phyloP scores from a whole-genome alignment of 768 basidiomycete genomes.

The Mycena latifolia region DNA sequence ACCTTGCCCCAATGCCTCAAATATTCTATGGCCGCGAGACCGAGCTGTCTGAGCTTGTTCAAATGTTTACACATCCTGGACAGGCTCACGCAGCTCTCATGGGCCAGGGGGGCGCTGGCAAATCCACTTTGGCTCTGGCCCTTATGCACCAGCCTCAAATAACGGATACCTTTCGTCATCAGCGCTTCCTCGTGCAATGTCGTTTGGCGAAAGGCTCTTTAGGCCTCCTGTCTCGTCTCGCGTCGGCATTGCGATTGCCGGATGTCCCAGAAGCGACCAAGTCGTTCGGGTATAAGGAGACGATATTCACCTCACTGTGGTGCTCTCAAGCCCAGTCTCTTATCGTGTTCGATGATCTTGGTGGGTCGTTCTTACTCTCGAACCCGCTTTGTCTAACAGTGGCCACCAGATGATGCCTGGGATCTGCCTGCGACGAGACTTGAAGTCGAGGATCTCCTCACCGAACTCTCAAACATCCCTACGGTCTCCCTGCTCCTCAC shows the following conservation, averaged over 20 bases:
- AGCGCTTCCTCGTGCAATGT: slow-evolving; percentile 28
- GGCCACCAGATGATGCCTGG: slow-evolving; percentile 30
- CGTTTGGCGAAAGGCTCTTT: neutral
- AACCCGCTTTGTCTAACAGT: neutral
- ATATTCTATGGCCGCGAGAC: slow-evolving; percentile 34
- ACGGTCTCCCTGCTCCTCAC: slow-evolving; percentile 32
- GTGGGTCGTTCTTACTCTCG: slow-evolving; percentile 4
- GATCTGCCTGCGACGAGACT: slow-evolving; percentile 29
- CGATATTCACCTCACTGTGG: slow-evolving; percentile 10
- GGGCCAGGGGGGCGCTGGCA: slow-evolving; percentile 31
- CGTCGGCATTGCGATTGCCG: slow-evolving; percentile 17
- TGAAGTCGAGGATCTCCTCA: slow-evolving; percentile 33
- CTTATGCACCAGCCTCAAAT: slow-evolving; percentile 27
- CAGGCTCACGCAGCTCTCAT: slow-evolving; percentile 29
- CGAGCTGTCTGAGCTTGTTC: slow-evolving; percentile 30
- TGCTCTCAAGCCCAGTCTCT: slow-evolving; percentile 16
- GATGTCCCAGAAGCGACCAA: slow-evolving; percentile 8
- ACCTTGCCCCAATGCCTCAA: slow-evolving; percentile 33
- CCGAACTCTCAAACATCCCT: slow-evolving; percentile 30
- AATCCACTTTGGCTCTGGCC: slow-evolving; percentile 24
- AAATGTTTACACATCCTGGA: slow-evolving; percentile 18
- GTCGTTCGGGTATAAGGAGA: slow-evolving; percentile 20
- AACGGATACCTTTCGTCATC: slow-evolving; percentile 7
- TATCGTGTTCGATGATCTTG: slow-evolving; percentile 33
- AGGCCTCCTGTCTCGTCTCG: slow-evolving; percentile 21